Conservation (phyloP, 495 filamentous ascomycete species). For the Penicillium ochrochloron region DNA sequence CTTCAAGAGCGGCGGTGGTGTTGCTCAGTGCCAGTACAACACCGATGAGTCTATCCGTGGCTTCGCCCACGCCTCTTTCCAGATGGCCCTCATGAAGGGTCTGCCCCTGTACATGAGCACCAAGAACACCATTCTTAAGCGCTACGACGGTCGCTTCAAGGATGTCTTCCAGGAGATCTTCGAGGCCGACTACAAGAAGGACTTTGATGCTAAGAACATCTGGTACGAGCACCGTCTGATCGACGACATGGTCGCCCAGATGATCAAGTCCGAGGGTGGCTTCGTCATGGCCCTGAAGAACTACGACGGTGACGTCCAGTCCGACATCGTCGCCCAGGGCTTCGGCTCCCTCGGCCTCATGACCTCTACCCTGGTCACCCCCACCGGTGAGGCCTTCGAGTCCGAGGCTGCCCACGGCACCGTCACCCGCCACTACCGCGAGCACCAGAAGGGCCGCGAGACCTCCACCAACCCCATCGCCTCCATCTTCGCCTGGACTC, state of each 20-base stretch:
- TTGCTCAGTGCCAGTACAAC: conserved; percentile 96
- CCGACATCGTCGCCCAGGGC: conserved; percentile 96
- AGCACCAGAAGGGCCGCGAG: conserved; percentile 95
- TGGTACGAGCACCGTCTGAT: conserved; percentile 99
- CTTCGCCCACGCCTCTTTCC: conserved; percentile 95
- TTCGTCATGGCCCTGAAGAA: conserved; percentile 99
- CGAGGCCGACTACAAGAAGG: conserved; percentile 80
- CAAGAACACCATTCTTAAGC: conserved; percentile 99
- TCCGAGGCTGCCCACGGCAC: conserved; percentile 98
- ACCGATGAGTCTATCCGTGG: conserved; percentile 92
- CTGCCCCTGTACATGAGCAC: conserved; percentile 98
- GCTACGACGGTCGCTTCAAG: conserved; percentile 98
- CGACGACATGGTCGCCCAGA: conserved; percentile 99
- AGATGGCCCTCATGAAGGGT: conserved; percentile 83
- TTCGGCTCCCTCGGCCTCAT: conserved; percentile 98
- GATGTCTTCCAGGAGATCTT: conserved; percentile 99
- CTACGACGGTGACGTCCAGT: conserved; percentile 99
- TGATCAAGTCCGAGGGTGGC: conserved; percentile 96
- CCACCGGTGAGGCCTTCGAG: conserved; percentile 93
- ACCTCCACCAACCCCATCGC: conserved; percentile 99
- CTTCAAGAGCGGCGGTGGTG: conserved; percentile 78
- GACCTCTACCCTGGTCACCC: conserved; percentile 96
- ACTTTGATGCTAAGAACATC: conserved; percentile 88
- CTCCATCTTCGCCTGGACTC: conserved; percentile 98
- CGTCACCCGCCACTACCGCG: conserved; percentile 96